Conservation (phyloP, 2,329 filamentous ascomycete genomes). For the Colletotrichum chlorophyti region DNA sequence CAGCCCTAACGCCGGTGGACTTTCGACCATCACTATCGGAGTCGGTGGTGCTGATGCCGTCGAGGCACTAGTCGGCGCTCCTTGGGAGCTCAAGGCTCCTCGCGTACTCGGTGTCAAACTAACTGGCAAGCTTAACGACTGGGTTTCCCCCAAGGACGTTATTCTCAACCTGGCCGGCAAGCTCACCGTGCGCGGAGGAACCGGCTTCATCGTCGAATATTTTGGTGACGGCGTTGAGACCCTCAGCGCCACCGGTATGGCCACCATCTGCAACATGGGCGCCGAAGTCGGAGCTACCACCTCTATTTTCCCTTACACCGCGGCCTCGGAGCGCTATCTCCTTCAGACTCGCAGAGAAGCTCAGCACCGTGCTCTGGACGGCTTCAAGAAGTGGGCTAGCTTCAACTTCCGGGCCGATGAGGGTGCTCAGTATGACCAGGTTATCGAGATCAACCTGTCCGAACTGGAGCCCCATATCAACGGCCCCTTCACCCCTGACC, state of each 20-base stretch:
- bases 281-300: conserved; percentile 94
- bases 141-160: conserved; percentile 94
- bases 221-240: conserved; percentile 89
- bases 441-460: conserved; percentile 90
- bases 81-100: conserved; percentile 97
- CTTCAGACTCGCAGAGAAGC: conserved; percentile 77
- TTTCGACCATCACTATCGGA: conserved; percentile 93
- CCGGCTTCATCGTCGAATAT: conserved; percentile 94
- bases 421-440: conserved; percentile 85
- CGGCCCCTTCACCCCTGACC: conserved; percentile 93
- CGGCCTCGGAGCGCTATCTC: conserved; percentile 84
- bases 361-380: conserved; percentile 22
- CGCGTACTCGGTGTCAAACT: conserved; percentile 87
- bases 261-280: conserved; percentile 90
- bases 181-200: conserved; percentile 91
- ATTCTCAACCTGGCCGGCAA: conserved; percentile 89
- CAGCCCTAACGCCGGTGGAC: conserved; percentile 94
- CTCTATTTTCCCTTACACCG: conserved; percentile 91
- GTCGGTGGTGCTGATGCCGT: conserved; percentile 97
- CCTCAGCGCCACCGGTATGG: conserved; percentile 91
- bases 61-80: conserved; percentile 92
- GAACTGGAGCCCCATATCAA: conserved; percentile 95
- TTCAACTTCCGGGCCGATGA: conserved; percentile 73
- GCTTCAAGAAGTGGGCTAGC: conserved; percentile 26
- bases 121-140: conserved; percentile 83